Conservation (phyloP, 345 rosid species). For the Viola odorata region DNA sequence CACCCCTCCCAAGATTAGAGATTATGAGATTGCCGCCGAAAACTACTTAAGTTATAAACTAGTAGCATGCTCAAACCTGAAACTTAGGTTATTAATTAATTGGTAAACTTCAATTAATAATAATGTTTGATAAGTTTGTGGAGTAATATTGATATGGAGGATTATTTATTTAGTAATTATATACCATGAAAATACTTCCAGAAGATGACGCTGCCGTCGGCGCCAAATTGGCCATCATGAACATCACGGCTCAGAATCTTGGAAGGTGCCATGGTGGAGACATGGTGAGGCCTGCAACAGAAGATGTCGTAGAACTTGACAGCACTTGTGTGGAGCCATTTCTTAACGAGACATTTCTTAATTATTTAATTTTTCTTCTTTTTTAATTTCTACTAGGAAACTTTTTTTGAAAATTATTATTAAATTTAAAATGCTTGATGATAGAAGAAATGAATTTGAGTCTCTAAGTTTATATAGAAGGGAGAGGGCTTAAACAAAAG, state of each 20-base stretch:
- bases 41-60: not conserved
- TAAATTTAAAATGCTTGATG: too few relatives aligned
- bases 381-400: slow-evolving; percentile 18
- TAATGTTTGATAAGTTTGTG: too few relatives aligned
- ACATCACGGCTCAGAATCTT: slow-evolving; percentile 1
- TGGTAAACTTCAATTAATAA: not conserved
- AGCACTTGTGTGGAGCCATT: slow-evolving; percentile 20
- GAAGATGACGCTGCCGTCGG: not conserved
- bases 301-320: slow-evolving; percentile 13
- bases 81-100: too few relatives aligned
- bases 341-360: too few relatives aligned
- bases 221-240: slow-evolving; percentile 12
- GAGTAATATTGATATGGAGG: not conserved
- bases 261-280: not conserved
- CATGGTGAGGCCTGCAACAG: slow-evolving; percentile 5
- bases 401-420: too few relatives aligned
- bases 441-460: too few relatives aligned
- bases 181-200: slow-evolving; percentile 10
- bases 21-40: not conserved
- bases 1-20: not conserved
- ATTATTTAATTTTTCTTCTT: too few relatives aligned
- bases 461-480: too few relatives aligned
- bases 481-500: too few relatives aligned
- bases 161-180: not conserved
- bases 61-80: not conserved